Conservation (phyloP, 768 basidiomycete genomes). For the Tephrocybe sp. region DNA sequence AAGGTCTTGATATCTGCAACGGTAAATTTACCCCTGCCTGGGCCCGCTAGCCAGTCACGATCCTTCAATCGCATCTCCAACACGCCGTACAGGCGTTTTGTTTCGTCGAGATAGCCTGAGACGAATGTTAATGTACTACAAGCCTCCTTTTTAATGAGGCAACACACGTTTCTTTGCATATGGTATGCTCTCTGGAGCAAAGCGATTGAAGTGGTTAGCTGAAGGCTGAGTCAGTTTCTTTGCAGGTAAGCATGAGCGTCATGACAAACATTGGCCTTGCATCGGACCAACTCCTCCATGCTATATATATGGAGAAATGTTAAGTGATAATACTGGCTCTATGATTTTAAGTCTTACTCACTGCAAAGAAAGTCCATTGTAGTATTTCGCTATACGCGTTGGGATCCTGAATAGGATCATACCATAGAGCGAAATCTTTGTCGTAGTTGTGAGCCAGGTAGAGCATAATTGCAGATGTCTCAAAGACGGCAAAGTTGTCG, state of each 20-base stretch:
- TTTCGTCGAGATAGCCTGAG: constrained; percentile 76
- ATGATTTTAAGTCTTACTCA: constrained; percentile 24
- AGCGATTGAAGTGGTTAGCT: constrained; percentile 71
- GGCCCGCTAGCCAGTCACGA: constrained; percentile 80
- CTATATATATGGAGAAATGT: constrained; percentile 27
- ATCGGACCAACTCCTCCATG: constrained; percentile 86
- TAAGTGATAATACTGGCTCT: neutral
- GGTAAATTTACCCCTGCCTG: constrained; percentile 61
- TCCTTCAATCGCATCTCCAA: constrained; percentile 72
- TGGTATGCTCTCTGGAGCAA: constrained; percentile 63
- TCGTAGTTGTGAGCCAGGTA: constrained; percentile 84
- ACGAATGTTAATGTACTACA: constrained; percentile 9
- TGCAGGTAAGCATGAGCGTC: neutral
- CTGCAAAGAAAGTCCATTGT: constrained; percentile 88
- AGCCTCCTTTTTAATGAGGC: neutral
- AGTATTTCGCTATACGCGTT: constrained; percentile 68
- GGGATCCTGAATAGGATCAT: constrained; percentile 47
- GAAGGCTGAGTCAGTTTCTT: neutral
- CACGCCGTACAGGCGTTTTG: constrained; percentile 79
- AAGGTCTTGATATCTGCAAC: constrained; percentile 72
- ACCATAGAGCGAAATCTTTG: constrained; percentile 57
- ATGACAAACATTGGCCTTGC: constrained; percentile 60
- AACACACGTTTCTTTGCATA: constrained; percentile 63
- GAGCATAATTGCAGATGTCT: constrained; percentile 79
- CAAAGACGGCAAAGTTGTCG: constrained; percentile 67